Base-by-base conservation (phyloP, 805 yeast species). In the Wickerhamiella siamensis region DNA sequence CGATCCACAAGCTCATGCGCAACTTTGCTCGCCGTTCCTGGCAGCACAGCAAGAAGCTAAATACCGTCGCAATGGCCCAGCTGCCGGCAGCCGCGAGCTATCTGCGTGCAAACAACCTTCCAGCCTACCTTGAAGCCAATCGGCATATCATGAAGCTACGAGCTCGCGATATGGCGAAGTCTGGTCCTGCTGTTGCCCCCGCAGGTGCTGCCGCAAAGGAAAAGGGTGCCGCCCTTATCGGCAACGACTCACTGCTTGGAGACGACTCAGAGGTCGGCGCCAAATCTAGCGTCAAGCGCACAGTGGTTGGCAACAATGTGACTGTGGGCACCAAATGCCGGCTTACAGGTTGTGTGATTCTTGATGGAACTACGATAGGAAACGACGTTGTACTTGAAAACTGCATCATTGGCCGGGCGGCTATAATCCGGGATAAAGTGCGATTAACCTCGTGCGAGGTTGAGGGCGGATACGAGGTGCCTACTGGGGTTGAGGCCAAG, bases 1-100 rank as follows among this genome's bases (percentile, higher is more conserved):
- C 50, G 29, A 31, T 53, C 19, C 42, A 46, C 39, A 53, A 52
- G 36, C 68, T 87, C 19, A 71, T 86, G 33, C 74, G 97, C 54
- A 95, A 86, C 54, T 62, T 88, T 44, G 93, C 94, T 3, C 74
- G 97, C 60, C 74, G 94, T 48, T 79, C 95, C 1, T 91, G 98
- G 98, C 73, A 72, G 52, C 95, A 86, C 56, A 67, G 79, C 0
- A 52, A 55, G 4, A 56, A 60, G 8, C 67, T 67, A 47, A 83
- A 77, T 42, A 71, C 77, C 1, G 71, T 91, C 15, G 80, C 80
- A 3, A 65, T 88, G 51, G 71, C 79, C 47, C 70, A 77, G 19
- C 57, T 87, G 21, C 94, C 95, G 3, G 65, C 42, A 4, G n/a
- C 36, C 9, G n/a, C 9, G 21, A 65, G 71, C 2, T 87, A 87